Conservation (phyloP, 257 asterid genomes). For the Paulownia fortunei region DNA sequence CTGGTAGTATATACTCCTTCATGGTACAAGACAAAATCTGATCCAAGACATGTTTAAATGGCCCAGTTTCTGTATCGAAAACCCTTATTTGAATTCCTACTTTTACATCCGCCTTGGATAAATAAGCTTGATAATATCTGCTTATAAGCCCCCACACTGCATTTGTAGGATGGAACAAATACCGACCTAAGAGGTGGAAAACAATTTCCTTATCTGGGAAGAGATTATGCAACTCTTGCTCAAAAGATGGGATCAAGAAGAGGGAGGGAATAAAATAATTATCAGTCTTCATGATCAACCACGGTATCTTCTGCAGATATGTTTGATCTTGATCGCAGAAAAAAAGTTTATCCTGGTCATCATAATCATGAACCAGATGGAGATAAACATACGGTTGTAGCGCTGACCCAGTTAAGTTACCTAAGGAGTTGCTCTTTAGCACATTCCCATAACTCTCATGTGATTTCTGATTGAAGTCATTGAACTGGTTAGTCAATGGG, state of each 20-base stretch:
- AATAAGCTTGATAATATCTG: conserved; percentile 63
- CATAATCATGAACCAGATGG: conserved; percentile 72
- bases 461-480: conserved; percentile 52
- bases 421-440: conserved; percentile 45
- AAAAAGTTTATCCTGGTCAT: conserved; percentile 61
- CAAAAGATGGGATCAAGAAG: conserved; percentile 63
- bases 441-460: conserved; percentile 60
- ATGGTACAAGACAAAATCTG: conserved; percentile 63
- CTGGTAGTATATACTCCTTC: conserved; percentile 58
- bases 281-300: conserved; percentile 66
- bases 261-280: conserved; percentile 77
- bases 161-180: conserved; percentile 80
- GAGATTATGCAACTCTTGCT: conserved; percentile 55
- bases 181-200: conserved; percentile 76
- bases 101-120: conserved; percentile 61
- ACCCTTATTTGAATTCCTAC: conserved; percentile 74
- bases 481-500: conserved; percentile 47
- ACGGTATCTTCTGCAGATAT: conserved; percentile 49
- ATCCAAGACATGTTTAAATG: conserved; percentile 56
- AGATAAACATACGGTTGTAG: conserved; percentile 55
- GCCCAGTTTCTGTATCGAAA: conserved; percentile 43
- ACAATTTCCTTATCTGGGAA: conserved; percentile 75
- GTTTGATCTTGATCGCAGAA: conserved; percentile 72
- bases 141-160: conserved; percentile 71
- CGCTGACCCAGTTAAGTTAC: conserved; percentile 27